Percentiles rank a stretch among this genome's conserved stretches.
Conservation (phyloP, 208 protist species). For the Crithidia mellificae region DNA sequence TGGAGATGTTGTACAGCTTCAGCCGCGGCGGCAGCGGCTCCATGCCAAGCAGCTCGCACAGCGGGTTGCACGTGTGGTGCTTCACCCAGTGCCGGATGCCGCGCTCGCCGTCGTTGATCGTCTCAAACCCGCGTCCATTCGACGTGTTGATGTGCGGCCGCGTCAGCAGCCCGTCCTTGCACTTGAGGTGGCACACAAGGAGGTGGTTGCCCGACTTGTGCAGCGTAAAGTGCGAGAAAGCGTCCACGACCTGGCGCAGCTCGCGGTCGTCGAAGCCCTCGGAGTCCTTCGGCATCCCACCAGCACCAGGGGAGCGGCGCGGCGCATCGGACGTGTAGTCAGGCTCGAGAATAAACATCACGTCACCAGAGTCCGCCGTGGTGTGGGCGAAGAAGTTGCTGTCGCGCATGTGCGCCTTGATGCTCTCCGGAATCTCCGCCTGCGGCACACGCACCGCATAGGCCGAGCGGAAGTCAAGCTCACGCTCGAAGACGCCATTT, state of each 20-base stretch:
- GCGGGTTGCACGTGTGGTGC: slow-evolving; percentile 35
- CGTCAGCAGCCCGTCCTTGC: slow-evolving; percentile 36
- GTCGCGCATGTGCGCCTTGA: slow-evolving; percentile 7
- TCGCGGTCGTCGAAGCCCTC: slow-evolving; percentile 28
- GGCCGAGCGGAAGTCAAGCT: slow-evolving; percentile 27
- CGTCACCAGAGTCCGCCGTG: slow-evolving; percentile 32
- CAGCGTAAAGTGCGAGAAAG: slow-evolving; percentile 62
- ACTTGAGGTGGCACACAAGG: slow-evolving; percentile 42
- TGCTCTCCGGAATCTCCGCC: slow-evolving; percentile 22
- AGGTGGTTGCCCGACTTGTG: slow-evolving; percentile 29
- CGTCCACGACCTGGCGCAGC: slow-evolving; percentile 50
- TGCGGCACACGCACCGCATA: slow-evolving; percentile 31
- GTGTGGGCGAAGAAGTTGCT: slow-evolving; percentile 28
- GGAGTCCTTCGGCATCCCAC: slow-evolving; percentile 22
- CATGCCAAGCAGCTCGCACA: slow-evolving; percentile 29
- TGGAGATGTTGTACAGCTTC: slow-evolving; percentile 31
- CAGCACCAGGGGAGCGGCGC: slow-evolving; percentile 2
- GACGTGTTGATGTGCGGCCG: slow-evolving; percentile 45
- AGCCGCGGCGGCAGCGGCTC: slow-evolving; percentile 20
- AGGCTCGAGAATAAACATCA: slow-evolving; percentile 41
- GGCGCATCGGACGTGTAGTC: slow-evolving; percentile 11
- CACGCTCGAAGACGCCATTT: slow-evolving; percentile 19
- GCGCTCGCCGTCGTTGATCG: slow-evolving; percentile 34
- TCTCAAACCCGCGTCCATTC: slow-evolving; percentile 36
- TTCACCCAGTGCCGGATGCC: slow-evolving; percentile 38